A percentile compares a stretch with the other conserved stretches of the same genome.
Evolutionary conservation across 2,329 filamentous ascomycete species (phyloP).

Genomic region (Aspergillus unguis): DNA sequence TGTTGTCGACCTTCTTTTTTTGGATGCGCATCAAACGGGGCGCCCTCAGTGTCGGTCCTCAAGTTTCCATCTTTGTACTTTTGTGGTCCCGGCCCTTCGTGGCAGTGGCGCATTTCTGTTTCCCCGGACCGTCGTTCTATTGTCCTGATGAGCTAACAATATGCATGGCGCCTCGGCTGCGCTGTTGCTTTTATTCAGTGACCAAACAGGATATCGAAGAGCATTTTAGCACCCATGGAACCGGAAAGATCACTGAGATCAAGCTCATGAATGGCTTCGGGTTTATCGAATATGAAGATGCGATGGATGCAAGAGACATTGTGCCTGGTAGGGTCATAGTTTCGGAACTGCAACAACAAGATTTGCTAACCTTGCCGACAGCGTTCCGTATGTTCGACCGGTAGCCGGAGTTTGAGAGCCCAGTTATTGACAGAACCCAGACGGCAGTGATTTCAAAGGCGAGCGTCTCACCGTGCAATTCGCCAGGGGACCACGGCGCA

Average conservation of each 20-base stretch:
- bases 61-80: constrained; percentile 7
- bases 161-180: constrained; percentile 26
- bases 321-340: constrained; percentile 74
- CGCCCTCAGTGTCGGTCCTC: not conserved
- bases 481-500: constrained; percentile 77
- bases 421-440: constrained; percentile 50
- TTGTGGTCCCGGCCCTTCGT: constrained; percentile 12
- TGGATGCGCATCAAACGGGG: constrained; percentile 2
- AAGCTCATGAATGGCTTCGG: constrained; percentile 99
- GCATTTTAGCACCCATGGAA: constrained; percentile 93
- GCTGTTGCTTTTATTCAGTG: constrained; percentile 55
- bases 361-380: constrained; percentile 30
- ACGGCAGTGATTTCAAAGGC: constrained; percentile 97
- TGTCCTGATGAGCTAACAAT: constrained; percentile 32
- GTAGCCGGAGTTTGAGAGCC: constrained; percentile 55
- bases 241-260: constrained; percentile 96
- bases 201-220: constrained; percentile 96
- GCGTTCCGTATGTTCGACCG: constrained; percentile 57
- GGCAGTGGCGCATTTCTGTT: constrained; percentile 19
- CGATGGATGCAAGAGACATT: constrained; percentile 96
- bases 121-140: constrained; percentile 19
- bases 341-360: constrained; percentile 7
- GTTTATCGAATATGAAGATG: constrained; percentile 99
- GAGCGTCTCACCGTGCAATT: constrained; percentile 97
- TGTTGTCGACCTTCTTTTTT: constrained; percentile 1